Percentiles rank a stretch among this genome's conserved stretches.
Conservation (phyloP, 2,329 filamentous ascomycete species). For the Colletotrichum viniferum region DNA sequence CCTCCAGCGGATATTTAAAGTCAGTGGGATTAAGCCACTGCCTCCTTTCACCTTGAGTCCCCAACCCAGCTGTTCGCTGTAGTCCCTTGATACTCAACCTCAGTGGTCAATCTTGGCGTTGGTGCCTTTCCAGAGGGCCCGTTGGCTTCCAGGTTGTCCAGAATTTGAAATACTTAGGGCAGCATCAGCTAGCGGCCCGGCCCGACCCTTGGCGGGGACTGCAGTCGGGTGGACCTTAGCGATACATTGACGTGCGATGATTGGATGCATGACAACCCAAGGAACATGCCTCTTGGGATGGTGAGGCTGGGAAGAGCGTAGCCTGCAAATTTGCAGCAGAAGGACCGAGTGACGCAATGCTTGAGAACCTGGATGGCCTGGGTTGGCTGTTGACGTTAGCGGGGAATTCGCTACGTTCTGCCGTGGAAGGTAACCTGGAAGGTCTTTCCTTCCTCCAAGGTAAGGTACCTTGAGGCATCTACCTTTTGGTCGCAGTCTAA, state of each 20-base stretch:
- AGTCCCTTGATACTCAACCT: too few species aligned
- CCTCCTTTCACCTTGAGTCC: too few species aligned
- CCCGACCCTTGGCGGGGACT: neutral
- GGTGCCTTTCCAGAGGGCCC: too few species aligned
- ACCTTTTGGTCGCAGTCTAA: neutral
- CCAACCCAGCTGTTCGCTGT: too few species aligned
- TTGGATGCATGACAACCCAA: neutral
- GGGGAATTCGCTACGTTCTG: neutral
- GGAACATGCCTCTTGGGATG: neutral
- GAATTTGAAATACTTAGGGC: fast-evolving
- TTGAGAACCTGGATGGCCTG: neutral
- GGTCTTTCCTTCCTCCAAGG: neutral
- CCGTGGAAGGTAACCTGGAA: neutral
- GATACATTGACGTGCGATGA: neutral
- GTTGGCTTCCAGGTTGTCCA: neutral
- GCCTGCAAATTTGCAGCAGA: neutral
- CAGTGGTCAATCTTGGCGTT: too few species aligned
- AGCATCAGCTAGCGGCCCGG: neutral
- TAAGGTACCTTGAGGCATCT: neutral
- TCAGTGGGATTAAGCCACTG: too few species aligned
- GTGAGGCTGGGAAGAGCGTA: neutral
- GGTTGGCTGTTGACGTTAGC: neutral
- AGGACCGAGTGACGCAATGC: neutral
- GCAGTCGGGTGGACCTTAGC: neutral
- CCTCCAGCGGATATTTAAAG: too few species aligned